These are phyloP conservation scores for Neonectria coccinea DNA, from an alignment of 2,329 filamentous ascomycete species.

Conservation along the genomic window DNA sequence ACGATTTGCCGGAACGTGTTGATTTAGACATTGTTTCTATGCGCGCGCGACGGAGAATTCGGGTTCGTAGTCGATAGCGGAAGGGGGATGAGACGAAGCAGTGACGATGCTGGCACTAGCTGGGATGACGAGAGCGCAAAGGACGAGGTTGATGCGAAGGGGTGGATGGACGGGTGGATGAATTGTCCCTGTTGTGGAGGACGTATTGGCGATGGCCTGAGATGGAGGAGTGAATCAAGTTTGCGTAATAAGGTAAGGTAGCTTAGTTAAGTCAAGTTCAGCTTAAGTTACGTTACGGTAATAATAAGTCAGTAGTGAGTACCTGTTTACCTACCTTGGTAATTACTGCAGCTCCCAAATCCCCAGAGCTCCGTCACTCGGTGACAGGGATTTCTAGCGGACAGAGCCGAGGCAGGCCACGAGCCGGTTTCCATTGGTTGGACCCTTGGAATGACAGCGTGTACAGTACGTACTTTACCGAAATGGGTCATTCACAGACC, in stretches of 20 bases:
- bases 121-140: neutral
- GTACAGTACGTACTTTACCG: constrained; percentile 27
- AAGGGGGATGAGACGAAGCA: neutral
- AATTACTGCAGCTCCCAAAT: constrained; percentile 12
- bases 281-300: neutral
- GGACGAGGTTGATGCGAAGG: neutral
- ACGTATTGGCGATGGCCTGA: neutral
- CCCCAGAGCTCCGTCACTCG: constrained; percentile 27
- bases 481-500: constrained; percentile 14
- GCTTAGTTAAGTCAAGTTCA: neutral
- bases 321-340: neutral
- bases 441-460: neutral
- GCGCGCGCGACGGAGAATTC: neutral
- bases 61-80: neutral
- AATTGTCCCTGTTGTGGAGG: neutral
- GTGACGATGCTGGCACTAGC: neutral
- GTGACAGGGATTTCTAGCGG: constrained; percentile 42
- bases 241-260: neutral
- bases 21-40: constrained; percentile 33
- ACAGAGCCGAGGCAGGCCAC: constrained; percentile 44
- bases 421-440: constrained; percentile 1
- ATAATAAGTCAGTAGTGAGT: neutral
- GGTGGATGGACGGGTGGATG: neutral
- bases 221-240: constrained; percentile 4
- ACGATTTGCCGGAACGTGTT: constrained; percentile 30